Conservation (phyloP, 2,329 filamentous ascomycete genomes). For the Pezicula neosporulosa region DNA sequence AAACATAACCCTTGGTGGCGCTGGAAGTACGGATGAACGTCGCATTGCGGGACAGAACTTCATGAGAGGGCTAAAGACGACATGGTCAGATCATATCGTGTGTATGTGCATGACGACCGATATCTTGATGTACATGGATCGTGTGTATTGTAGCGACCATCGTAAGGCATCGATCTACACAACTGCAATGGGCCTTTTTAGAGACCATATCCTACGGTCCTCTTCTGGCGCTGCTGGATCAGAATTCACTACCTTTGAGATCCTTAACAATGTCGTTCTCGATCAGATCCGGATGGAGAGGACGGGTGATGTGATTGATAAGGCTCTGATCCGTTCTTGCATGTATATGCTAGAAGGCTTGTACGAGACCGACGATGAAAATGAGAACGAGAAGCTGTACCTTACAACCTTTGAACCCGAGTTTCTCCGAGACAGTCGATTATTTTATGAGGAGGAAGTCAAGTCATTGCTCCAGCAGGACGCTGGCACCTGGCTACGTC, state of each 20-base stretch:
- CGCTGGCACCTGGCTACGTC: conserved; percentile 76
- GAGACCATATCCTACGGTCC: conserved; percentile 76
- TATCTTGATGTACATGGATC: conserved; percentile 96
- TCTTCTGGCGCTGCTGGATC: conserved; percentile 40
- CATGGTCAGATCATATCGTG: conserved; percentile 86
- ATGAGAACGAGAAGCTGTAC: conserved; percentile 78
- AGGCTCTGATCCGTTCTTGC: conserved; percentile 75
- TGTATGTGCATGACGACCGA: conserved; percentile 97
- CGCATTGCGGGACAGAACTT: conserved; percentile 80
- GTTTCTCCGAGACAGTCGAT: conserved; percentile 67
- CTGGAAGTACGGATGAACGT: conserved; percentile 69
- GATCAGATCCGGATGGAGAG: conserved; percentile 93
- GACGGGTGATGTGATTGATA: conserved; percentile 84
- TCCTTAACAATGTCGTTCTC: conserved; percentile 78
- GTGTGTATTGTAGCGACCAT: conserved; percentile 73
- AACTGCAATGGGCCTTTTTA: conserved; percentile 81
- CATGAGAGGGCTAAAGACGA: conserved; percentile 68
- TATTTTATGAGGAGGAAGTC: conserved; percentile 76
- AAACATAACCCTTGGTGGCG: conserved; percentile 54
- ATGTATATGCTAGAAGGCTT: conserved; percentile 86
- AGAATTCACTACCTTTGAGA: conserved; percentile 58
- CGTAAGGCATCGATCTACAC: conserved; percentile 76
- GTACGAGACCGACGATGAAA: conserved; percentile 77
- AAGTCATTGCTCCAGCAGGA: conserved; percentile 73
- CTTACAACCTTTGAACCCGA: conserved; percentile 75